Conservation (phyloP, 257 asterid genomes). For the Ballota nigra region DNA sequence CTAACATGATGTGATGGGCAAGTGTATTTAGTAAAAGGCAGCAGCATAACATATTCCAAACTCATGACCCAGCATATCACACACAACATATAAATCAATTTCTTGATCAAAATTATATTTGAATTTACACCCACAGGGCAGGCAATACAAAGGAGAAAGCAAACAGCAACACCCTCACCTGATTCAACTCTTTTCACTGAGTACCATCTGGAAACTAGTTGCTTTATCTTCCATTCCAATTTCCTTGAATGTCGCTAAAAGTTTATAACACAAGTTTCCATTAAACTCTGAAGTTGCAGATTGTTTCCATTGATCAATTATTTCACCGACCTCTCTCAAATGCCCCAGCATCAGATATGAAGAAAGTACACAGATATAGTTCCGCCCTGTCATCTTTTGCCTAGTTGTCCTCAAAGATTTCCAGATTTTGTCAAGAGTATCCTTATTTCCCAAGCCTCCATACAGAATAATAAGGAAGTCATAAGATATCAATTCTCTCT, state of each 20-base stretch:
- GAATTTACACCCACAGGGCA: neutral
- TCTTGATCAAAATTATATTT: neutral
- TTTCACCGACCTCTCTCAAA: conserved; percentile 62
- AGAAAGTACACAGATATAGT: conserved; percentile 59
- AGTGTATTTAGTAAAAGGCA: no score
- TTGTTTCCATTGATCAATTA: conserved; percentile 80
- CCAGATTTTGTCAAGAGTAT: conserved; percentile 76
- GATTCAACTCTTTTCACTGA: conserved; percentile 48
- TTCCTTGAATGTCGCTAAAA: conserved; percentile 49
- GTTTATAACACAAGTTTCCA: conserved; percentile 47
- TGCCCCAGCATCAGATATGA: conserved; percentile 79
- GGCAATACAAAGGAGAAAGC: neutral
- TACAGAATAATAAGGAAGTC: conserved; percentile 73
- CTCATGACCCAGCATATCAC: no score
- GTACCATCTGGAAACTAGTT: conserved; percentile 34
- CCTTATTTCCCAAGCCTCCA: conserved; percentile 77
- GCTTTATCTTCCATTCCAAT: conserved; percentile 56
- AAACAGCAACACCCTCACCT: conserved; percentile 11
- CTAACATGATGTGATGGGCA: no score
- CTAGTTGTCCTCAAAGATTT: conserved; percentile 63
- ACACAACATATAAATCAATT: neutral
- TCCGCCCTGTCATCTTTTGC: conserved; percentile 74
- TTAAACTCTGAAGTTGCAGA: conserved; percentile 60
- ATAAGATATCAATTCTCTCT: conserved; percentile 79
- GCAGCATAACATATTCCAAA: neutral